Percentiles rank a stretch among this genome's conserved stretches.
Conservation (phyloP, 2,329 filamentous ascomycete species). For the Parastagonospora avenae region DNA sequence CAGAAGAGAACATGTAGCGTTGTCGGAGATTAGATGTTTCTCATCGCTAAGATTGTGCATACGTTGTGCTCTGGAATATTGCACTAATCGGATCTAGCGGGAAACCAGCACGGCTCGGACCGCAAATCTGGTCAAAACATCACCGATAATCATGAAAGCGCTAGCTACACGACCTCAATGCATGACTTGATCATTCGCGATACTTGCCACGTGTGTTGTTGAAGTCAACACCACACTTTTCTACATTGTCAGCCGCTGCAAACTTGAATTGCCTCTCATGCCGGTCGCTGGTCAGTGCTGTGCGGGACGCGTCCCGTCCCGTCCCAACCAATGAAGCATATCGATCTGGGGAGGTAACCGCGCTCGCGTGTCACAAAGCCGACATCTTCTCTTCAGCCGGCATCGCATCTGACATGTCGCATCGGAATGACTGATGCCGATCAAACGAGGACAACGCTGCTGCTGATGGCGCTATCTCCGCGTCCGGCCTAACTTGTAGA, state of each 20-base stretch:
- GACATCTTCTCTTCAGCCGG: neutral
- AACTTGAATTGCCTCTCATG: too few species aligned
- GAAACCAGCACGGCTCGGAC: constrained; percentile 1
- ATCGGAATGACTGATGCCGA: neutral
- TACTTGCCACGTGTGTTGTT: too few species aligned
- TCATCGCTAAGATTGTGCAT: neutral
- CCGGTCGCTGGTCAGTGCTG: too few species aligned
- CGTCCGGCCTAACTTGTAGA: constrained; percentile 12
- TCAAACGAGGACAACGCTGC: neutral
- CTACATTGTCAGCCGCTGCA: too few species aligned
- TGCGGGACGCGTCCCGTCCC: too few species aligned
- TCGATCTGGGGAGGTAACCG: too few species aligned
- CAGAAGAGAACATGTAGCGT: neutral
- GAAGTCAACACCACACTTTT: too few species aligned
- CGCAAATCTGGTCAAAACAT: neutral
- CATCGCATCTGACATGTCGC: neutral
- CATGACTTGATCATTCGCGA: too few species aligned
- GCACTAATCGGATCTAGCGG: neutral
- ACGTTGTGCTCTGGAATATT: neutral
- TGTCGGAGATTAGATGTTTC: too few species aligned
- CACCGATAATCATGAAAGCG: neutral
- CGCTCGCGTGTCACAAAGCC: neutral
- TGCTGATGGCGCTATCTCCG: constrained; percentile 3
- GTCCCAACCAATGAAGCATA: too few species aligned
- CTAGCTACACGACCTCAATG: too few species aligned